A percentile compares a stretch with the other conserved stretches of the same genome.
Conservation (phyloP, 345 rosid species). For the Salix dunnii region DNA sequence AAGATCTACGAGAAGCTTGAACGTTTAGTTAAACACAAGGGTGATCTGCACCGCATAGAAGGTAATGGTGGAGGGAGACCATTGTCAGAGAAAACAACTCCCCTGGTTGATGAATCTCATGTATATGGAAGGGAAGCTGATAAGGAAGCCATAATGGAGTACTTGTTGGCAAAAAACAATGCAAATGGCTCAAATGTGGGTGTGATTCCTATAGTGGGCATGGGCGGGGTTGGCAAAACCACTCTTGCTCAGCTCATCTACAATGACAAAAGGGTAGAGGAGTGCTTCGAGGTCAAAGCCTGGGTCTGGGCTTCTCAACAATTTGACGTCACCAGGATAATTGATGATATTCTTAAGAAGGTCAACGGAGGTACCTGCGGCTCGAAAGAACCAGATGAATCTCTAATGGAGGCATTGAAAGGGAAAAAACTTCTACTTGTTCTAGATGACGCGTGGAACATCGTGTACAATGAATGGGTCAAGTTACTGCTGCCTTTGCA, state of each 20-base stretch:
- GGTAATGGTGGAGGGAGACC: neutral
- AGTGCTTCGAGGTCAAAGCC: neutral
- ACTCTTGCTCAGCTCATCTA: slow-evolving; percentile 14
- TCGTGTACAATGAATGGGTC: neutral
- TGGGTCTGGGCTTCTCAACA: slow-evolving; percentile 13
- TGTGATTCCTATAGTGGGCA: slow-evolving; percentile 19
- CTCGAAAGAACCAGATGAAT: neutral
- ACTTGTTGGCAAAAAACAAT: neutral
- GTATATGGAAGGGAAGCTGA: slow-evolving; percentile 19
- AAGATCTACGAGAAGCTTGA: slow-evolving; percentile 10
- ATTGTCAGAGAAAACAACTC: neutral
- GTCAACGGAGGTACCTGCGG: neutral
- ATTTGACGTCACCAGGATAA: neutral
- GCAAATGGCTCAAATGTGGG: neutral
- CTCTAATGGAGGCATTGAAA: neutral
- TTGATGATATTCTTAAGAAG: neutral
- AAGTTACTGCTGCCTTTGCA: neutral
- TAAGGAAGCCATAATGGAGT: slow-evolving; percentile 11
- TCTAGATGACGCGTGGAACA: slow-evolving; percentile 18
- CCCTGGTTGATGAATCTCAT: slow-evolving; percentile 5
- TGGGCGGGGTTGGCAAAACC: slow-evolving; percentile 23
- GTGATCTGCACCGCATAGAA: slow-evolving; percentile 1
- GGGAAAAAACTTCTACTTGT: slow-evolving; percentile 7
- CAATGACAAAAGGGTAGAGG: neutral
- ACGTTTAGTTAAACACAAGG: slow-evolving; percentile 1